Conservation (phyloP, 176 grass and related monocot species). For the Poa pratensis region DNA sequence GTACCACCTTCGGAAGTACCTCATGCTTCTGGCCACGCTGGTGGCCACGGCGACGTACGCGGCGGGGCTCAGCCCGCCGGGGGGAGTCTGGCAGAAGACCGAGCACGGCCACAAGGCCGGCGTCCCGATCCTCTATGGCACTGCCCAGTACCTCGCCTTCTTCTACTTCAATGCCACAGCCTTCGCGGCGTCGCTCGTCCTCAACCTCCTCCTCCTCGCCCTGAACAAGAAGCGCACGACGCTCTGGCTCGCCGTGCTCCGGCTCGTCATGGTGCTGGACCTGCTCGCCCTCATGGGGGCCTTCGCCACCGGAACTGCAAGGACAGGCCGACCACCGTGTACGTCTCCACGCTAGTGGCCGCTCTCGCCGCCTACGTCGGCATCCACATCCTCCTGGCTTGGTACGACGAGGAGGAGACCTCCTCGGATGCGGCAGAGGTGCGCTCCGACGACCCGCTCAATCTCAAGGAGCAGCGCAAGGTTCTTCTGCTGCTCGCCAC, state of each 20-base stretch:
- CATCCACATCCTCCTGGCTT: slow-evolving; percentile 27
- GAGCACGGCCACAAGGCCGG: neutral
- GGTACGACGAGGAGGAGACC: neutral
- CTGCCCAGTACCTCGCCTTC: slow-evolving; percentile 45
- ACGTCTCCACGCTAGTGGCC: slow-evolving; percentile 20
- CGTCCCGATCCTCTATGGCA: slow-evolving; percentile 29
- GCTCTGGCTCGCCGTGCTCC: neutral
- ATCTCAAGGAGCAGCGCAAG: slow-evolving; percentile 5
- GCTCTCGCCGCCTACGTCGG: slow-evolving; percentile 37
- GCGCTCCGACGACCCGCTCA: neutral
- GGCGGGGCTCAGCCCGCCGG: slow-evolving; percentile 43
- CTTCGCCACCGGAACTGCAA: slow-evolving; percentile 5
- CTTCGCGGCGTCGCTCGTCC: slow-evolving; percentile 45
- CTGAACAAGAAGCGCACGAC: neutral
- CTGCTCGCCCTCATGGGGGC: slow-evolving; percentile 31
- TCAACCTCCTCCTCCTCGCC: slow-evolving; percentile 46
- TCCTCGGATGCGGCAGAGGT: no score
- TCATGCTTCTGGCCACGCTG: slow-evolving; percentile 45
- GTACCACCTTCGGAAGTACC: slow-evolving; percentile 47
- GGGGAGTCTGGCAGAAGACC: slow-evolving; percentile 41
- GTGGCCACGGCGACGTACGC: slow-evolving; percentile 48
- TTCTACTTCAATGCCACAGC: slow-evolving; percentile 64
- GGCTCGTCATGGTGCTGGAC: neutral
- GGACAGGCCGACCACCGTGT: neutral
- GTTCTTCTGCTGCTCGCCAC: slow-evolving; percentile 41